These are phyloP conservation scores for Lizanozyma gosingica DNA, from an alignment of 1,139 yeast genomes.

Conservation along the genomic window DNA sequence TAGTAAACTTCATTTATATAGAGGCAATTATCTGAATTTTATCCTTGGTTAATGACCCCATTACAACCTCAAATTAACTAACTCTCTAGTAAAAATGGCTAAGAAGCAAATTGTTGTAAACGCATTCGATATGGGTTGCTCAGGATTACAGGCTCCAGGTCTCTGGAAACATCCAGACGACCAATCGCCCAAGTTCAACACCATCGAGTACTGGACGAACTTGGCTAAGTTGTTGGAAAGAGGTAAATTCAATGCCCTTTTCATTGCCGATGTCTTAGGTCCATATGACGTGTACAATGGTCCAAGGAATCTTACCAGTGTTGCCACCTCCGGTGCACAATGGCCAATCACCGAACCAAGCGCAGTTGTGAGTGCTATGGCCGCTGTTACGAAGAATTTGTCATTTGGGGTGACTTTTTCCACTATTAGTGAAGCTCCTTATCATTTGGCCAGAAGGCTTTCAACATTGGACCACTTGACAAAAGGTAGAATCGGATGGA, in stretches of 20 bases:
- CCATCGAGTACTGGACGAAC: conserved; percentile 37
- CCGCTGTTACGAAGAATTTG: conserved; percentile 30
- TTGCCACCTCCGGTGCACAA: conserved; percentile 33
- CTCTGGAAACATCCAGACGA: conserved; percentile 38
- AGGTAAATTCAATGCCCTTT: conserved; percentile 36
- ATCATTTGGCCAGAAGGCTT: conserved; percentile 34
- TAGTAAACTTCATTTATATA: too few relatives aligned
- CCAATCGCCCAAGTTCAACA: conserved; percentile 23
- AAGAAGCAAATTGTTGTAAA: conserved; percentile 21
- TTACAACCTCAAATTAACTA: too few relatives aligned
- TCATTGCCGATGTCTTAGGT: conserved; percentile 41
- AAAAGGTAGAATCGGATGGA: conserved; percentile 39
- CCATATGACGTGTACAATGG: conserved; percentile 36
- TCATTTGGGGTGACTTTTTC: conserved; percentile 35
- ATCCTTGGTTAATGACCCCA: too few relatives aligned
- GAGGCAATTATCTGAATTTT: too few relatives aligned
- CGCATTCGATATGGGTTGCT: conserved; percentile 32
- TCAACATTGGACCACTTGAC: conserved; percentile 36
- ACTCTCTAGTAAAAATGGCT: conserved; percentile 10
- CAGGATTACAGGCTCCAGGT: conserved; percentile 29
- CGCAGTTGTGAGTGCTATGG: conserved; percentile 32
- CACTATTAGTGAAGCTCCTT: conserved; percentile 37
- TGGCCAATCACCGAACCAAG: conserved; percentile 36
- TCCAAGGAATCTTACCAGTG: conserved; percentile 25
- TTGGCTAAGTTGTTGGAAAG: conserved; percentile 35